Conservation (phyloP, 1,284 basidiomycete species). For the Cryptococcus hybrid region DNA sequence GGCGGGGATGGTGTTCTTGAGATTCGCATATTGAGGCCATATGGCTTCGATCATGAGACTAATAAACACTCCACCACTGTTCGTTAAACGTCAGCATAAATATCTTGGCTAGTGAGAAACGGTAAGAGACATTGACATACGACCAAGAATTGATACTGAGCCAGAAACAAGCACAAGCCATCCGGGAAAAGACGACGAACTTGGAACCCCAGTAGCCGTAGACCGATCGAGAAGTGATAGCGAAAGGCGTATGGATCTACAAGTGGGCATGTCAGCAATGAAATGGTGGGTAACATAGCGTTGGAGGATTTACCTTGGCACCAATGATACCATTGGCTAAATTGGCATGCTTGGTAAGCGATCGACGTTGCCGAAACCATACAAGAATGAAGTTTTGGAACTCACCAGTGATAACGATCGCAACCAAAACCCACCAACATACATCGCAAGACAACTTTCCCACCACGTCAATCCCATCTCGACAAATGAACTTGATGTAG, state of each 20-base stretch:
- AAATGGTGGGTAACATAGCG: not conserved
- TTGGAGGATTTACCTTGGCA: slow-evolving; percentile 54
- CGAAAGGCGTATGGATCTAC: slow-evolving; percentile 60
- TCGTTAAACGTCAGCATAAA: slow-evolving; percentile 4
- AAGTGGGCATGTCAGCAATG: not conserved
- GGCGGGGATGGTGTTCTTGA: slow-evolving; percentile 64
- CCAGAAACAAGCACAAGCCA: slow-evolving; percentile 63
- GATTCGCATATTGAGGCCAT: slow-evolving; percentile 64
- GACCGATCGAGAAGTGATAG: slow-evolving; percentile 68
- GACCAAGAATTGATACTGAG: slow-evolving; percentile 54
- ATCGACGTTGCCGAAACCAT: not conserved
- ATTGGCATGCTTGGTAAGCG: not conserved
- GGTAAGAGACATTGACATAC: slow-evolving; percentile 3
- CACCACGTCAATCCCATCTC: slow-evolving; percentile 42
- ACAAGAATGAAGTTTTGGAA: too few species aligned
- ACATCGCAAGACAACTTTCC: slow-evolving; percentile 36
- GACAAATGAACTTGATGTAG: slow-evolving; percentile 34
- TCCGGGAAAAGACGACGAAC: slow-evolving; percentile 59
- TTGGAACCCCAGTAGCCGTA: slow-evolving; percentile 66
- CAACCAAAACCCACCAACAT: slow-evolving; percentile 30
- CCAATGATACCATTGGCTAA: slow-evolving; percentile 65
- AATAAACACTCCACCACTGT: slow-evolving; percentile 35
- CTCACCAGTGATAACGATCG: slow-evolving; percentile 26
- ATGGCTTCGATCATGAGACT: slow-evolving; percentile 69
- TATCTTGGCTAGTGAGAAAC: not conserved